Percentiles rank a stretch among this genome's conserved stretches.
phyloP scores from a whole-genome alignment of 75 land plant species.

The Larix kaempferi region DNA sequence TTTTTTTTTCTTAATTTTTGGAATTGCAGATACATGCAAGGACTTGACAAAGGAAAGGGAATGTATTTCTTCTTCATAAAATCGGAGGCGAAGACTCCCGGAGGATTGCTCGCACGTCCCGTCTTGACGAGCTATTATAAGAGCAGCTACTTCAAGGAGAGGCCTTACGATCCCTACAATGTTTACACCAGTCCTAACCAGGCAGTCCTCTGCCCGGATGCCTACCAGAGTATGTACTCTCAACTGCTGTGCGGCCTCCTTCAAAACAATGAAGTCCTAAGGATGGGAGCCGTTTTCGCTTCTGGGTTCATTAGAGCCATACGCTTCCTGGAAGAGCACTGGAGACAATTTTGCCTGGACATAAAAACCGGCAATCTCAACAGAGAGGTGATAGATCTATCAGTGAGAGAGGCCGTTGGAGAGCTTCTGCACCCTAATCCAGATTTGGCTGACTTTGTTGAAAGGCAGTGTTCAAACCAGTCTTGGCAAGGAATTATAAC shows the following conservation, averaged over 20 bases:
- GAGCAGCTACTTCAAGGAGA: slow-evolving; percentile 45
- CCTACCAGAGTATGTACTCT: slow-evolving; percentile 44
- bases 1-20: too few relatives aligned
- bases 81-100: slow-evolving; percentile 65
- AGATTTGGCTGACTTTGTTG: slow-evolving; percentile 22
- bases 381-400: slow-evolving; percentile 13
- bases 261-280: slow-evolving; percentile 18
- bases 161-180: slow-evolving; percentile 28
- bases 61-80: slow-evolving; percentile 69
- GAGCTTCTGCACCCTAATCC: slow-evolving; percentile 18
- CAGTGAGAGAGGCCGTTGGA: slow-evolving; percentile 11
- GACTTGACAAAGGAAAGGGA: slow-evolving; percentile 76
- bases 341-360: slow-evolving; percentile 30
- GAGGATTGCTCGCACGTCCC: slow-evolving; percentile 69
- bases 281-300: slow-evolving; percentile 30
- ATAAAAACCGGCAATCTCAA: slow-evolving; percentile 24
- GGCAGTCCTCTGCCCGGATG: slow-evolving; percentile 29
- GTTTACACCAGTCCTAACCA: slow-evolving; percentile 30
- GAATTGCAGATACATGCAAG: slow-evolving; percentile 57
- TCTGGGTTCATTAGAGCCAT: slow-evolving; percentile 30
- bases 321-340: slow-evolving; percentile 23
- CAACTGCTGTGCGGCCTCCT: slow-evolving; percentile 43
- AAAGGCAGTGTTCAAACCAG: slow-evolving; percentile 14
- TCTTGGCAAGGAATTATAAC: slow-evolving; percentile 42
- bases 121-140: slow-evolving; percentile 86